Evolutionary conservation across 768 basidiomycete genomes (phyloP).

Genomic region (Tephrocybe sp.): DNA sequence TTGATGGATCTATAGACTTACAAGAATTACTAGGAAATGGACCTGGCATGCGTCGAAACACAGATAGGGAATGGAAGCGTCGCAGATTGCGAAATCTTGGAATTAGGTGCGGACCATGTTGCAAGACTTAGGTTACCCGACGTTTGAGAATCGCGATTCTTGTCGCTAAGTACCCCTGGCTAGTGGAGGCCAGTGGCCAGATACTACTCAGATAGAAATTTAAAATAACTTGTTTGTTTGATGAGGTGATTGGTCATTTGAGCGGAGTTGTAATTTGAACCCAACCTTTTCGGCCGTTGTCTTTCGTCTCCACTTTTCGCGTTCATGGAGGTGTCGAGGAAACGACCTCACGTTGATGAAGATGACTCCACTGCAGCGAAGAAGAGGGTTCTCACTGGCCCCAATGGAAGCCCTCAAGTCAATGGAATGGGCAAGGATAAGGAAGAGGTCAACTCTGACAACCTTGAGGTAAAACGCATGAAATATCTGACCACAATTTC

Average conservation of each 20-base stretch:
- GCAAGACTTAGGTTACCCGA: constrained; percentile 32
- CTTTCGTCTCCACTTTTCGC: constrained; percentile 30
- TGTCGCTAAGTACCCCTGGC: too few species aligned
- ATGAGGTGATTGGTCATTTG: constrained; percentile 30
- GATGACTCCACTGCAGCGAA: constrained; percentile 46
- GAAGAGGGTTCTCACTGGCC: constrained; percentile 51
- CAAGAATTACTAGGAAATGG: constrained; percentile 52
- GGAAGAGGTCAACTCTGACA: constrained; percentile 51
- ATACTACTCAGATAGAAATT: not conserved
- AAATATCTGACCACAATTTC: constrained; percentile 13
- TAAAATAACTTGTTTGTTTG: not conserved
- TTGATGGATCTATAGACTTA: constrained; percentile 2
- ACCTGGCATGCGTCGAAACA: constrained; percentile 89
- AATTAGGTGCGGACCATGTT: constrained; percentile 31
- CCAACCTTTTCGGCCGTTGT: constrained; percentile 11
- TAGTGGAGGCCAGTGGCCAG: not conserved
- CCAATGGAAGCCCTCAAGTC: constrained; percentile 49
- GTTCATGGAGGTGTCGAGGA: constrained; percentile 45
- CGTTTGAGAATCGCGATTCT: constrained; percentile 2
- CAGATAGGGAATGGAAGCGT: constrained; percentile 80
- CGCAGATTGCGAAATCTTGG: constrained; percentile 85
- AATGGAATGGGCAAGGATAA: constrained; percentile 44
- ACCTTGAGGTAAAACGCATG: constrained; percentile 56
- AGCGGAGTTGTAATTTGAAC: constrained; percentile 41
- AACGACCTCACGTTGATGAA: constrained; percentile 54